phyloP scores from a whole-genome alignment of 2,329 filamentous ascomycete genomes.

The Westerdykella ornata region DNA sequence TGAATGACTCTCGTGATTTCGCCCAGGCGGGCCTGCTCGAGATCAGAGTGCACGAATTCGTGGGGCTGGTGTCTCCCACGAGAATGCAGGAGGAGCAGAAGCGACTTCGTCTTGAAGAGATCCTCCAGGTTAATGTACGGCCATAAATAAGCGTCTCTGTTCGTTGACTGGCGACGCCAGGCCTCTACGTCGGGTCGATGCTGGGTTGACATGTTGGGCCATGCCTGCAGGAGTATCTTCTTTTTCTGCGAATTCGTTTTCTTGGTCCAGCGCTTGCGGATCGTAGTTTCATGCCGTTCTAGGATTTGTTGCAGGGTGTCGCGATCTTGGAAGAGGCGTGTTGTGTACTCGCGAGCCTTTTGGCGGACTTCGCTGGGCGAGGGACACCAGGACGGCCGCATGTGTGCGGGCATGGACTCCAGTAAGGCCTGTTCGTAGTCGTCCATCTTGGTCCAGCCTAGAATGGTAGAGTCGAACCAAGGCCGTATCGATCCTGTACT shows the following conservation, averaged over 20 bases:
- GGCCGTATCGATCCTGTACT: too few relatives aligned
- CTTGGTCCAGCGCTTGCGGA: constrained; percentile 51
- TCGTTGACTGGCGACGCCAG: constrained; percentile 14
- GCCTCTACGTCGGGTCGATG: constrained; percentile 51
- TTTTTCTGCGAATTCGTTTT: constrained; percentile 44
- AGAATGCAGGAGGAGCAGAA: constrained; percentile 49
- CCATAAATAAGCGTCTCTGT: constrained; percentile 40
- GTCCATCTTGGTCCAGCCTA: too few relatives aligned
- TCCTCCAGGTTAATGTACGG: constrained; percentile 56
- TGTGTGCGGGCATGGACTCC: too few relatives aligned
- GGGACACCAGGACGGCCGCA: neutral
- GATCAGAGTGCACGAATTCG: constrained; percentile 46
- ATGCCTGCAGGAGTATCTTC: constrained; percentile 43
- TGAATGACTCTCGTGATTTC: constrained; percentile 1
- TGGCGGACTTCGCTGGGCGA: neutral
- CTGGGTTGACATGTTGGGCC: constrained; percentile 44
- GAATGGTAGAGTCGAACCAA: too few relatives aligned
- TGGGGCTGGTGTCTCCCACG: constrained; percentile 45
- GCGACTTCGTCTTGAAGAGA: constrained; percentile 38
- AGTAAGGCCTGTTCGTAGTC: too few relatives aligned
- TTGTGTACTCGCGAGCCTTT: neutral
- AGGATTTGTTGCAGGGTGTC: constrained; percentile 34
- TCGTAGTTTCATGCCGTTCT: constrained; percentile 45
- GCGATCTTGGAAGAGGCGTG: constrained; percentile 7
- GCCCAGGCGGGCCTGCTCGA: constrained; percentile 12